A percentile compares a stretch with the other conserved stretches of the same genome.
Conservation (phyloP, 305 asterid species). For the Fraxinus sp. region DNA sequence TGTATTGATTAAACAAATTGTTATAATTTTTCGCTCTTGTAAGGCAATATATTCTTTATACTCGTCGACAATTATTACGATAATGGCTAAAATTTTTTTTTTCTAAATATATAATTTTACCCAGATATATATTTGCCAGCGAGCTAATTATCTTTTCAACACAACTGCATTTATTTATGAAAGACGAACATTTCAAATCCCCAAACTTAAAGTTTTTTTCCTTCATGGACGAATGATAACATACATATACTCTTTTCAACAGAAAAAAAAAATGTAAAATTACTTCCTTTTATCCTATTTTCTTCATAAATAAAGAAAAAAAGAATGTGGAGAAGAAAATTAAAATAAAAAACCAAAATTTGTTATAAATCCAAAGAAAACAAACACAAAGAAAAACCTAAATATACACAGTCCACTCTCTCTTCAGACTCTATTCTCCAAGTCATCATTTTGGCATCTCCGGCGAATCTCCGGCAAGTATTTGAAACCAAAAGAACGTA, state of each 20-base stretch:
- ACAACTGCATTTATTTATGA: background rate
- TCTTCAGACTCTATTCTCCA: conserved; percentile 29
- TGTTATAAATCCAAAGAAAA: conserved; percentile 23
- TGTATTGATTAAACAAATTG: background rate
- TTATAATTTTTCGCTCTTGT: background rate
- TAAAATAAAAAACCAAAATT: too few relatives aligned
- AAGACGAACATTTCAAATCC: background rate
- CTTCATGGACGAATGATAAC: background rate
- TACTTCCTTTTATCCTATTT: background rate
- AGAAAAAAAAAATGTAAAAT: background rate
- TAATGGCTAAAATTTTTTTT: too few relatives aligned
- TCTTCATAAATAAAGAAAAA: background rate
- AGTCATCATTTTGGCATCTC: conserved; percentile 24
- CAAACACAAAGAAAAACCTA: conserved; percentile 26
- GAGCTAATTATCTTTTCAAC: background rate
- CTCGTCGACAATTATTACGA: background rate
- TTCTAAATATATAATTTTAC: background rate
- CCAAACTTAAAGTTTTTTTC: too few relatives aligned
- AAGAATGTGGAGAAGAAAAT: background rate
- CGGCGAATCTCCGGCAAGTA: conserved; percentile 58
- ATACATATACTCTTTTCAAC: background rate
- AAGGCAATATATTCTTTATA: too few relatives aligned
- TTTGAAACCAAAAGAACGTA: conserved; percentile 31
- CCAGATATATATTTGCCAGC: too few relatives aligned
- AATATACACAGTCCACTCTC: conserved; percentile 19